Evolutionary conservation across 2,329 filamentous ascomycete genomes (phyloP).

Genomic region (Aaosphaeria pasadenensis): DNA sequence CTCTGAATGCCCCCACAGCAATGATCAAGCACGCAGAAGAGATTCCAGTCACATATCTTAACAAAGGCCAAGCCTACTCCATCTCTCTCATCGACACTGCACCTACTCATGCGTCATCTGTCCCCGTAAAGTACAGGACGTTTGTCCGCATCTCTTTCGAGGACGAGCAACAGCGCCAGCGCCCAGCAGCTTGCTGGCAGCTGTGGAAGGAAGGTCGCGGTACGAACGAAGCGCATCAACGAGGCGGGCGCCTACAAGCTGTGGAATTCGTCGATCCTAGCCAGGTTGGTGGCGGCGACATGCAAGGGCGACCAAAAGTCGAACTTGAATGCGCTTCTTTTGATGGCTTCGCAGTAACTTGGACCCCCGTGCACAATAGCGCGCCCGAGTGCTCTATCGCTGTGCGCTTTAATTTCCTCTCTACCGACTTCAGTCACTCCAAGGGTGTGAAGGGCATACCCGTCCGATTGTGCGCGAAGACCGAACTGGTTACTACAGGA

Average conservation of each 20-base stretch:
- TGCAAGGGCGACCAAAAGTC: conserved; percentile 44
- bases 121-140: conserved; percentile 75
- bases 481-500: conserved; percentile 61
- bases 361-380: conserved; percentile 69
- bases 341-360: conserved; percentile 88
- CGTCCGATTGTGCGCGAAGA: conserved; percentile 89
- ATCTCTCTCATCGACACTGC: conserved; percentile 78
- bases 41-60: conserved; percentile 95
- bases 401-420: conserved; percentile 96
- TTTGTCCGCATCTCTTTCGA: conserved; percentile 96
- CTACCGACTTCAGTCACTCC: conserved; percentile 97
- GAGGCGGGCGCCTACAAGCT: conserved; percentile 87
- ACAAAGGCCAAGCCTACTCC: conserved; percentile 94
- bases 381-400: conserved; percentile 77
- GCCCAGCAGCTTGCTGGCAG: conserved; percentile 81
- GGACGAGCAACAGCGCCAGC: conserved; percentile 86
- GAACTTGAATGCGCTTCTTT: conserved; percentile 68
- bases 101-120: conserved; percentile 53
- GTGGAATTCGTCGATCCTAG: conserved; percentile 83
- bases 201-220: conserved; percentile 95
- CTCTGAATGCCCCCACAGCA: conserved; percentile 88
- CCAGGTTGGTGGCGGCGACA: conserved; percentile 53
- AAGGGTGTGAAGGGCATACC: conserved; percentile 98
- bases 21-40: conserved; percentile 91
- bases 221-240: conserved; percentile 91